Evolutionary conservation across 805 yeast species (phyloP), one percentile per base, ranked within the genome.

Genomic region (Blastobotrys terrestris): DNA sequence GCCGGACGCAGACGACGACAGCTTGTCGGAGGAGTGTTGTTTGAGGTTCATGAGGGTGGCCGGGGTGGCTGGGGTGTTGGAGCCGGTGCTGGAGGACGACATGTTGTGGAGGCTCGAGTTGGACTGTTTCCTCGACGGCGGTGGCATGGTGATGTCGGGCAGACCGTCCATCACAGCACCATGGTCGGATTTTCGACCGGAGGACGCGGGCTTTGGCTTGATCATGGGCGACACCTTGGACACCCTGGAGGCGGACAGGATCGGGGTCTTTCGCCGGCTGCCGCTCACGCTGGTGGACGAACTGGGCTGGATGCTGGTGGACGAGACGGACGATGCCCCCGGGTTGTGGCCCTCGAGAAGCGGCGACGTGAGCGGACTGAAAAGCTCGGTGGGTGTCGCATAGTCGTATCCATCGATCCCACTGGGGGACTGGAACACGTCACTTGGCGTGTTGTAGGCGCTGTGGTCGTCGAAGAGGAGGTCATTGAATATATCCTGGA

Each of bases 1-100:
- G n/a, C n/a, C n/a, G n/a, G n/a, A n/a, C n/a, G n/a, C n/a, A n/a
- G n/a, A n/a, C n/a, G n/a, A n/a, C n/a, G n/a, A n/a, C n/a, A n/a
- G n/a, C n/a, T 43, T 31, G 31, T 18, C 48, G 55, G 51, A 26
- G 67, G 65, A 50, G 65, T 63, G 50, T 2, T 49, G 48, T 13
- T 44, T 59, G 14, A 65, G 57, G 44, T 64, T 65, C 68, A 65
- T 65, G 31, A 65, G 55, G 40, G 61, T 64, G 15, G 68, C 66
- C 1, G 68, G 68, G 2, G 68, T 65, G n/a, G 58, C 67, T 3
- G 68, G 68, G 11, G 59, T 60, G 3, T 54, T 50, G 7, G 45
- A 16, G 31, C 26, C 47, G 39, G 16, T 52, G 31, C 3, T 42
- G 55, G 52, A 16, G 31, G 52, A 43, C 11, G 39, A 4, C 47